These are phyloP conservation scores for Fusarium sulawesiense DNA, from an alignment of 2,329 filamentous ascomycete species.

Conservation along the genomic window DNA sequence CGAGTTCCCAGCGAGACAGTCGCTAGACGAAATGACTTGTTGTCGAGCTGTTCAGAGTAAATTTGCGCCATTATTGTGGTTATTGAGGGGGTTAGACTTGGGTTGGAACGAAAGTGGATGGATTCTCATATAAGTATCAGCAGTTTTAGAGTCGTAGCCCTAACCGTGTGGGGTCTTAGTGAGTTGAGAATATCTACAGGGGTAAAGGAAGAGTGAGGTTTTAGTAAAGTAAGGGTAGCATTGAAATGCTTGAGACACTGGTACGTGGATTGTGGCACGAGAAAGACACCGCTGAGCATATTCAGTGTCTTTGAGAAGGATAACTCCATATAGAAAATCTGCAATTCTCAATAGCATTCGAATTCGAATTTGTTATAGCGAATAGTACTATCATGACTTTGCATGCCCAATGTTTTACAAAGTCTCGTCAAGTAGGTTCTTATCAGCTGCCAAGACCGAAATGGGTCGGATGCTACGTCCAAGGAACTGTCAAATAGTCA, in stretches of 20 bases:
- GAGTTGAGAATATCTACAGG: background rate
- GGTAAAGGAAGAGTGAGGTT: background rate
- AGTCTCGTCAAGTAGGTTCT: too few species aligned
- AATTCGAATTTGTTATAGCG: too few species aligned
- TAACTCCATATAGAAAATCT: too few species aligned
- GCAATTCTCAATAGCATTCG: too few species aligned
- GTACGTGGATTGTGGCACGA: background rate
- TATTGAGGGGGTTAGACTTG: background rate
- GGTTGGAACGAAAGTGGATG: background rate
- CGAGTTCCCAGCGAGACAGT: rapidly evolving
- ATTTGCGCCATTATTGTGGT: constrained; percentile 4
- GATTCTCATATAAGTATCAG: background rate
- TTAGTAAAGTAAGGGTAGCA: background rate
- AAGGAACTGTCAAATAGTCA: too few species aligned
- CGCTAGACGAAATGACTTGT: background rate
- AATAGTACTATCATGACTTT: too few species aligned
- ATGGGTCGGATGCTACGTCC: too few species aligned
- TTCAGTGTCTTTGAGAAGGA: too few species aligned
- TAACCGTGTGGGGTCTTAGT: background rate
- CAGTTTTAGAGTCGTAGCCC: background rate
- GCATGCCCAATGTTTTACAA: too few species aligned
- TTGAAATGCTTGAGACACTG: background rate
- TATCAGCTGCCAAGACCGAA: too few species aligned
- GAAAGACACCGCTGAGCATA: background rate
- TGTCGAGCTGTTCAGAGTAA: background rate